Base-by-base conservation (phyloP, 2,329 filamentous ascomycete species). In the Sclerotinia spermophila region DNA sequence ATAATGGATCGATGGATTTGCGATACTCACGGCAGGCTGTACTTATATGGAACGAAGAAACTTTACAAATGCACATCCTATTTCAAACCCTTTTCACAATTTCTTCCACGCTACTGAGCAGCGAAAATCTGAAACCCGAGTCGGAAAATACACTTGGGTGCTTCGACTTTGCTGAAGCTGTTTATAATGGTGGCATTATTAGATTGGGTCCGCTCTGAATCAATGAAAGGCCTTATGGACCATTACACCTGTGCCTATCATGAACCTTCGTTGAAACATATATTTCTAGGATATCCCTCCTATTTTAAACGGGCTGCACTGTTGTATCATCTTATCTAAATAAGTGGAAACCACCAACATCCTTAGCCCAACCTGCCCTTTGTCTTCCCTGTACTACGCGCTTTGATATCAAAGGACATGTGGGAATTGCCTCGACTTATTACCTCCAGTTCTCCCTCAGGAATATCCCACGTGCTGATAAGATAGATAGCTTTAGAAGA, bases 391-490 rank as follows among this genome's bases (percentile, higher is more conserved):
- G 19, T 40, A n/a, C 24, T 21, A 24, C 48, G 13, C 13, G 24
- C 13, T 13, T 17, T 53, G 13, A 2, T 2, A 15, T 27, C 13
- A 53, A 53, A 30, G n/a, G 15, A 6, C 15, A 51, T 21, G 8
- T 48, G 24, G 27, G 13, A n/a, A 35, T 35, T 24, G 15, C 7
- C 11, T 45, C 30, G 13, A n/a, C 60, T 21, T 21, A 11, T 35
- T 44, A 27, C 53, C 66, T 38, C 56, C 55, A 40, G 53, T 62
- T 61, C 56, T 51, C 56, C 55, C 24, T 30, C 48, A 42, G 38
- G 35, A 30, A 38, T 35, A 38, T 35, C 55, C 58, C 70, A 71
- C 70, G 61, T 71, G 70, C 45, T 69, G 70, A 71, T 71, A 70
- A 71, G 70, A 71, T 44, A 71, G 70, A 71, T 44, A 66, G 30